A percentile compares a stretch with the other conserved stretches of the same genome.
These are phyloP conservation scores for Coemansia sp. DNA, from an alignment of 192 early-diverging fungal genomes.

Conservation along the genomic window DNA sequence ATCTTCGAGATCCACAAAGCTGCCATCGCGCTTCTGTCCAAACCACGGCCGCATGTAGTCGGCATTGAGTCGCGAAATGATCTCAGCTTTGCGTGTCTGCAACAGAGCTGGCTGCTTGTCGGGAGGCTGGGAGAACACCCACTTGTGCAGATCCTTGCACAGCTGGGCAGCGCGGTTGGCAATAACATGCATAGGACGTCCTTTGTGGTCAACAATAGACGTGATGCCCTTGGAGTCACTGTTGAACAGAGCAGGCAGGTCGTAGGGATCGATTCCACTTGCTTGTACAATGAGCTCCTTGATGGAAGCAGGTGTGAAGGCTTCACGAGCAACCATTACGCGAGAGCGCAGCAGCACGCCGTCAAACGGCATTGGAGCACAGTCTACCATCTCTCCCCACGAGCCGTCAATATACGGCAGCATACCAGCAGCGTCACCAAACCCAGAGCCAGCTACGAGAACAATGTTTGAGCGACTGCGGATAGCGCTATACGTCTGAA, in stretches of 20 bases:
- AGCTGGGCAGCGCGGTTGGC: conserved; percentile 86
- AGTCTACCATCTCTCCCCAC: conserved; percentile 75
- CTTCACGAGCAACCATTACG: conserved; percentile 86
- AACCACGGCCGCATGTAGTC: conserved; percentile 98
- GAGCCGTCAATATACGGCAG: conserved; percentile 86
- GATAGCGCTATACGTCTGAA: conserved; percentile 84
- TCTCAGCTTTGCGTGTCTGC: conserved; percentile 77
- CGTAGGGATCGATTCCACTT: conserved; percentile 70
- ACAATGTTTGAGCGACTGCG: conserved; percentile 79
- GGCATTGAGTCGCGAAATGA: conserved; percentile 79
- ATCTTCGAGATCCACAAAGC: conserved; percentile 74
- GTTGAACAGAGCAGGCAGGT: conserved; percentile 81
- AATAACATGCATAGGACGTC: conserved; percentile 88
- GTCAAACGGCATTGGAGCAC: conserved; percentile 90
- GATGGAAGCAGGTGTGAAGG: conserved; percentile 63
- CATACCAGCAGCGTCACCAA: conserved; percentile 83
- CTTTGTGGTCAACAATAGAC: conserved; percentile 83
- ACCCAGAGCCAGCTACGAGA: conserved; percentile 88
- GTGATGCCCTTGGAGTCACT: conserved; percentile 85
- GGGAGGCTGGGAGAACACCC: conserved; percentile 76
- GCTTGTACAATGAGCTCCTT: conserved; percentile 86
- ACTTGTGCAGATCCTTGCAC: conserved; percentile 88
- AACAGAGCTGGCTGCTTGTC: conserved; percentile 79
- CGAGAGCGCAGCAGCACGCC: conserved; percentile 90
- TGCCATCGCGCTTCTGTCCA: conserved; percentile 75